Evolutionary conservation across 2,329 filamentous ascomycete species (phyloP).

Genomic region (Neocucurbitaria cava): DNA sequence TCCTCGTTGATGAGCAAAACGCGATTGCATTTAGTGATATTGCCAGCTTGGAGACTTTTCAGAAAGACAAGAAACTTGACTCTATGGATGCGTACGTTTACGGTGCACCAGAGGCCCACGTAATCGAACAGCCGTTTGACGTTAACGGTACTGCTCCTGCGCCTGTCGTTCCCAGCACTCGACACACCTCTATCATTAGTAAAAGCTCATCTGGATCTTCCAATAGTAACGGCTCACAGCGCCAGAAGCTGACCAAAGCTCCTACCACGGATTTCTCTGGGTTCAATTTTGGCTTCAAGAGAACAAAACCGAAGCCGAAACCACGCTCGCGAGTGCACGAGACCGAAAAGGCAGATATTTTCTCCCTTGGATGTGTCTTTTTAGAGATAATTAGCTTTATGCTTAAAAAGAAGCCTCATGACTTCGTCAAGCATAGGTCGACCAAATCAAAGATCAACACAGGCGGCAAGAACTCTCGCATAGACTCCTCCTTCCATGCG

Average conservation of each 20-base stretch:
- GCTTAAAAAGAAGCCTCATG: constrained; percentile 70
- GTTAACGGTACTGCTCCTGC: constrained; percentile 14
- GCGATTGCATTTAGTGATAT: constrained; percentile 73
- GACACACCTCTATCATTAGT: constrained; percentile 43
- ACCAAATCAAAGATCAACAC: constrained; percentile 65
- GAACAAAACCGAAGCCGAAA: constrained; percentile 36
- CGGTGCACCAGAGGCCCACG: constrained; percentile 68
- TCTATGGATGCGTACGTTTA: constrained; percentile 77
- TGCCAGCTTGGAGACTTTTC: constrained; percentile 55
- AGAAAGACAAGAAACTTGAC: constrained; percentile 61
- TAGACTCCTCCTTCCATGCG: constrained; percentile 75
- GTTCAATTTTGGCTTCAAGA: constrained; percentile 48
- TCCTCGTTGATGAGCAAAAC: constrained; percentile 71
- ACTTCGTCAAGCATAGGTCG: constrained; percentile 71
- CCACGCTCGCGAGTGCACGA: constrained; percentile 40
- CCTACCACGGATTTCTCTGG: constrained; percentile 43
- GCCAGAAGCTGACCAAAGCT: constrained; percentile 43
- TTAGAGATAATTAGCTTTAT: constrained; percentile 74
- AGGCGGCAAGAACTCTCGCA: constrained; percentile 60
- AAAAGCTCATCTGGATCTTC: constrained; percentile 47
- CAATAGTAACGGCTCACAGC: constrained; percentile 40
- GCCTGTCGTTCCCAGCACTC: constrained; percentile 21
- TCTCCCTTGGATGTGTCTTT: constrained; percentile 75
- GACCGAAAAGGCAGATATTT: constrained; percentile 67
- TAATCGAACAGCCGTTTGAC: constrained; percentile 31